Base-by-base conservation (phyloP, 2,329 filamentous ascomycete genomes). In the Amauroascus niger region DNA sequence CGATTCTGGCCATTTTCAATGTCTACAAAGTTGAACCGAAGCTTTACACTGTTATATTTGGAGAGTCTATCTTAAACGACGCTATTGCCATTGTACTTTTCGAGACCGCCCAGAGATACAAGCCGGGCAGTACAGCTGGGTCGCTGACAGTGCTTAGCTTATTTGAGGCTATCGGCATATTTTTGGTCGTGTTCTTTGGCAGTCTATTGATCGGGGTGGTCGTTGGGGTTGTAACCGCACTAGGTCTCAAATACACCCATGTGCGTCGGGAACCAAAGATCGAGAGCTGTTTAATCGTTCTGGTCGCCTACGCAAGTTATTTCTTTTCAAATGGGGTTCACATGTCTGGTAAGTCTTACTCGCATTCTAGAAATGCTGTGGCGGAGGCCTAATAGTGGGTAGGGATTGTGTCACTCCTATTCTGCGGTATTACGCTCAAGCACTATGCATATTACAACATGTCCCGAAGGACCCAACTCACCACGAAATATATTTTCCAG, bases 391-490 rank as follows among this genome's bases (percentile, higher is more conserved):
- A 49, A 53, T 35, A 16, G 32, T 47, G n/a, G 14, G n/a, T 53
- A 93, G 88, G 90, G 61, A 98, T 98, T 64, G 93, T 98, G 61
- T 95, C 93, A 22, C 69, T 98, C 55, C 77, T 98, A 1, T 98
- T 98, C 75, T 98, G 93, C 69, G 93, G 93, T 53, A 98, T 98
- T 62, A 97, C 93, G 9, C 76, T 98, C 59, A 98, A 98, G 71
- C 93, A 98, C 68, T 98, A 98, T 65, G 93, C 93, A 58, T 98
- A 98, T 73, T 96, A 97, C 78, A 98, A 98, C 75, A 98, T 98
- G 93, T 98, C 93, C 28, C 84, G 93, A 47, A 84, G 93, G 58
- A 97, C 93, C 1, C 93, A 98, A 68, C 83, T 98, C 58, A 95
- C 93, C 14, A 98, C 93, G 50, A 98, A 98, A 69, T 98, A 95